Percentiles rank a stretch among this genome's conserved stretches.
phyloP scores from a whole-genome alignment of 306 rosid species.

The Acacia crassicarpa region DNA sequence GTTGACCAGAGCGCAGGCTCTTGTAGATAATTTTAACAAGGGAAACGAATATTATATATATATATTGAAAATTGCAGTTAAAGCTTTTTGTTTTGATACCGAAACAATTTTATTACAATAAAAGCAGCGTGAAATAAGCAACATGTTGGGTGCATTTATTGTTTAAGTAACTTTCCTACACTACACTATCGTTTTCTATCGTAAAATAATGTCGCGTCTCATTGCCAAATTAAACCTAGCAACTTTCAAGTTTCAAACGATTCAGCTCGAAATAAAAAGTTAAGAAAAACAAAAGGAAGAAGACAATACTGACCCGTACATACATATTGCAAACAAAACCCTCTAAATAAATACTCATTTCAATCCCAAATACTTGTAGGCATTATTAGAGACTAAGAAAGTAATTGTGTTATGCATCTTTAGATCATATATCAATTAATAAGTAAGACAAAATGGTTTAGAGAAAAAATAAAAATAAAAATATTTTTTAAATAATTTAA shows the following conservation, averaged over 20 bases:
- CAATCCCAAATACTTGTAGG: no score
- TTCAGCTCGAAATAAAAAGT: not conserved
- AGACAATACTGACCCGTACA: not conserved
- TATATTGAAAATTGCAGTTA: not conserved
- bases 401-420: no score
- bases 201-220: not conserved
- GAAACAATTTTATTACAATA: conserved; percentile 28
- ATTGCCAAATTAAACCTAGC: not conserved
- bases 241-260: not conserved
- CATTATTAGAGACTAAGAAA: no score
- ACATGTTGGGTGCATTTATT: conserved; percentile 19
- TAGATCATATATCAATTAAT: no score
- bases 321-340: not conserved
- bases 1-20: not conserved
- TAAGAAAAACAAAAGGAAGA: not conserved
- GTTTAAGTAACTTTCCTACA: not conserved
- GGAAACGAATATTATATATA: not conserved
- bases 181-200: conserved; percentile 5
- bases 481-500: no score
- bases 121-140: conserved; percentile 27
- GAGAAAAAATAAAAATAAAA: no score
- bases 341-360: not conserved
- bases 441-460: no score
- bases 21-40: not conserved
- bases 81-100: not conserved